Conservation (phyloP, 2,329 filamentous ascomycete genomes). For the Trichoderma koningii region DNA sequence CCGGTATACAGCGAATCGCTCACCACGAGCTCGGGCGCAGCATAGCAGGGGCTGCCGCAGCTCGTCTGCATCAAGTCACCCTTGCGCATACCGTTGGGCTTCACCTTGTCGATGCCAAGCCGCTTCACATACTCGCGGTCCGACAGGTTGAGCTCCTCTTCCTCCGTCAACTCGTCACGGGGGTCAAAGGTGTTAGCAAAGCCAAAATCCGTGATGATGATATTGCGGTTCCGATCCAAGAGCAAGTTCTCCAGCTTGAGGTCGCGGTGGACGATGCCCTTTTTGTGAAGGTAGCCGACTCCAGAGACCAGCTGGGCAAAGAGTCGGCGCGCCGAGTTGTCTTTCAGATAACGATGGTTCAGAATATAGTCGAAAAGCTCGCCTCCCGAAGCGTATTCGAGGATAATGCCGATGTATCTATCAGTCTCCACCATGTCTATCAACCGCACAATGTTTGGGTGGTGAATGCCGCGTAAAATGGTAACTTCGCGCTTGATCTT, state of each 20-base stretch:
- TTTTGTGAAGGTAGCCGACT: conserved; percentile 96
- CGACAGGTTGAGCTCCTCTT: conserved; percentile 82
- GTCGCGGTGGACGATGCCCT: conserved; percentile 96
- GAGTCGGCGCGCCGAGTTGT: conserved; percentile 82
- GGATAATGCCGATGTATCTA: conserved; percentile 93
- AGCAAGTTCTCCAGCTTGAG: conserved; percentile 95
- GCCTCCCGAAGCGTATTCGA: conserved; percentile 96
- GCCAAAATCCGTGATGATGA: conserved; percentile 99
- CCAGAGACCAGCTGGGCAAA: conserved; percentile 96
- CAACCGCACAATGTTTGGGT: conserved; percentile 94
- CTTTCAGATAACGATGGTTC: conserved; percentile 94
- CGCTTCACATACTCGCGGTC: conserved; percentile 88
- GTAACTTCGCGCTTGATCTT: conserved; percentile 98
- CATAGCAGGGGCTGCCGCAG: conserved; percentile 97
- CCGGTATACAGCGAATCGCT: conserved; percentile 97
- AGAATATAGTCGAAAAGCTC: conserved; percentile 98
- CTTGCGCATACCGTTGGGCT: conserved; percentile 73
- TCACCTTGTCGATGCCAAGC: conserved; percentile 78
- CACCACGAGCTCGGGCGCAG: conserved; percentile 93
- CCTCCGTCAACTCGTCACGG: conserved; percentile 80
- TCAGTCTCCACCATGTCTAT: conserved; percentile 99
- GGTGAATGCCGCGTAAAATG: conserved; percentile 82
- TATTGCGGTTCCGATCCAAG: conserved; percentile 94
- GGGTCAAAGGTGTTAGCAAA: conserved; percentile 98
- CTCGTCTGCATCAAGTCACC: conserved; percentile 99